Evolutionary conservation across 1,284 basidiomycete species (phyloP), one percentile per base, ranked within the genome.

Genomic region (Leccinum angustisporum): DNA sequence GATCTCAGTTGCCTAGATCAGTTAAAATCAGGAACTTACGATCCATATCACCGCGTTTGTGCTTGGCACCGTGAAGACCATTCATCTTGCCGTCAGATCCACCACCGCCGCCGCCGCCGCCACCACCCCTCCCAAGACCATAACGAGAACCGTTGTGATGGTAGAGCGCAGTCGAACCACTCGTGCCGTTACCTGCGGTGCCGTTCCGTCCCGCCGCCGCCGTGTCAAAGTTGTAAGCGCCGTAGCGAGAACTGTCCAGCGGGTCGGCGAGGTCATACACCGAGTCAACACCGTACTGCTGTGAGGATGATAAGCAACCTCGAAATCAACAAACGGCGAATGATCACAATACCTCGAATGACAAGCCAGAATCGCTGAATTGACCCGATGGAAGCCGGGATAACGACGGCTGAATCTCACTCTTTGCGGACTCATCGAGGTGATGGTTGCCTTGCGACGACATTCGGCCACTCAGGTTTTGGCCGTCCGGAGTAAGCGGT

Each of bases 11-110:
- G 21, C 34, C 53, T 53, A 4, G 34, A n/a, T 54, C 27, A 5
- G 61, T 43, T 21, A 46, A 55, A 11, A 40, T 13, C 83, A 72
- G 27, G 86, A 83, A 94, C 81, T 94, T 87, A 67, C 95, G 88
- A 76, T 98, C 95, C 69, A 95, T 86, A 70, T 97, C 95, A 57
- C 94, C 92, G 25, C 94, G 87, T 79, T 95, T 96, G 79, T 95
- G 94, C 78, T 96, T 96, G 59, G 93, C 86, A 48, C 94, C 94
- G 70, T 95, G 92, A 57, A 95, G 76, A 16, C 94, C 94, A 68
- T 92, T 92, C 85, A 93, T 91, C 77, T 93, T 94, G 62, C 84
- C 77, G 66, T 93, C 89, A 31, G 78, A 75, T 57, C 80, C 78
- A 2, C 46, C 40, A 1, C 38, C 38, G 9, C 34, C 36, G 2